Evolutionary conservation across 2,329 filamentous ascomycete genomes (phyloP).

Genomic region (Periconia sp.): DNA sequence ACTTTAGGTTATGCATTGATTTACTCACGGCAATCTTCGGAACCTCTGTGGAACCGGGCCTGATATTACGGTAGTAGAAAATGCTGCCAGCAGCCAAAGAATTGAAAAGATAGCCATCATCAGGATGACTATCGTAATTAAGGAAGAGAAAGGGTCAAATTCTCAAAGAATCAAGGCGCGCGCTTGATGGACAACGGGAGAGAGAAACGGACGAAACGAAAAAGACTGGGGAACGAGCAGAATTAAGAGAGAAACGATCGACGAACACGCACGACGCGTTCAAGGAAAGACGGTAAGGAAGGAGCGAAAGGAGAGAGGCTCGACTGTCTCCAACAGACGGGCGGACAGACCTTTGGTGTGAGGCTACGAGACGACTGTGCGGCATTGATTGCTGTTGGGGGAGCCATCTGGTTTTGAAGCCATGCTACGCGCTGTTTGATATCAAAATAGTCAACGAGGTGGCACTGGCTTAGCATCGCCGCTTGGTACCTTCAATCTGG

Average conservation of each 20-base stretch:
- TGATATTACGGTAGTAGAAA: conserved; percentile 30
- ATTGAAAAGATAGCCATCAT: conserved; percentile 31
- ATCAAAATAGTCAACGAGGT: conserved; percentile 29
- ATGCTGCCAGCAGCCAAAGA: conserved; percentile 48
- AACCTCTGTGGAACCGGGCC: conserved; percentile 40
- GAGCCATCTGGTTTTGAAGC: conserved; percentile 44
- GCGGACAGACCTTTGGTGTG: conserved; percentile 24
- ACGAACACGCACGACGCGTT: conserved; percentile 25
- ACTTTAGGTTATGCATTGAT: neutral
- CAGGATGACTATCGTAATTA: conserved; percentile 25
- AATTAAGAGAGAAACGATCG: conserved; percentile 43
- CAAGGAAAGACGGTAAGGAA: conserved; percentile 27
- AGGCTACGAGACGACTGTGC: conserved; percentile 28
- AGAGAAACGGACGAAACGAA: conserved; percentile 23
- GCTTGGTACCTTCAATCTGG: conserved; percentile 26
- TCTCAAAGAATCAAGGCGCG: conserved; percentile 20
- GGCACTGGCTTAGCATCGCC: conserved; percentile 41
- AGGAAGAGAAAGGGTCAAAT: conserved; percentile 26
- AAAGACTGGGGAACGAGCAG: conserved; percentile 23
- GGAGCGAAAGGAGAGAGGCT: conserved; percentile 20
- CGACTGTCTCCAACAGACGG: conserved; percentile 33
- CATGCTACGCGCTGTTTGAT: conserved; percentile 48
- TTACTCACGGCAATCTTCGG: conserved; percentile 35
- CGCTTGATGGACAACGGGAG: conserved; percentile 28
- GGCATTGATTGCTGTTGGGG: conserved; percentile 31